These are phyloP conservation scores for Rhynchosporium agropyri DNA, from an alignment of 2,329 filamentous ascomycete species.

Conservation along the genomic window DNA sequence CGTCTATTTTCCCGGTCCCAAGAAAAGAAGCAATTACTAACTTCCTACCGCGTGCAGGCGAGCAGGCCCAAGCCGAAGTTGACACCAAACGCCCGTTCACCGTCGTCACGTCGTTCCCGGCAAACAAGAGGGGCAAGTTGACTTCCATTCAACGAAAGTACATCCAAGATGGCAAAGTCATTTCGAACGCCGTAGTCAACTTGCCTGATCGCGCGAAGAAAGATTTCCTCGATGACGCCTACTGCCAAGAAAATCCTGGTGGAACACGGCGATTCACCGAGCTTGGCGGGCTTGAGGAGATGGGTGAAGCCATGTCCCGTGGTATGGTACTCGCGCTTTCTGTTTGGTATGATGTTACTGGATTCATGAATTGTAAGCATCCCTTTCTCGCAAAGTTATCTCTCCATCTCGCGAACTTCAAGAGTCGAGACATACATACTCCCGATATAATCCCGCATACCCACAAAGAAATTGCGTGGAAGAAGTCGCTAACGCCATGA, in stretches of 20 bases:
- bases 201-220: slow-evolving; percentile 45
- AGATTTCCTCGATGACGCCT: slow-evolving; percentile 53
- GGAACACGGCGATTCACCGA: slow-evolving; percentile 51
- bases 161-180: slow-evolving; percentile 56
- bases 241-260: slow-evolving; percentile 59
- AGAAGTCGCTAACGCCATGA: no score
- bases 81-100: slow-evolving; percentile 57
- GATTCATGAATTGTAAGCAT: slow-evolving; percentile 52
- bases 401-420: no score
- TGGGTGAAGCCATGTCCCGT: slow-evolving; percentile 57
- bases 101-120: slow-evolving; percentile 59
- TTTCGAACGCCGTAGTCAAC: slow-evolving; percentile 51
- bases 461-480: no score
- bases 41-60: slow-evolving; percentile 32
- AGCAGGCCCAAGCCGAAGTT: slow-evolving; percentile 49
- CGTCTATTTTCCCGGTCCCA: no score
- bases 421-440: no score
- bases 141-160: slow-evolving; percentile 58
- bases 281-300: slow-evolving; percentile 56
- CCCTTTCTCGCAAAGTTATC: no score
- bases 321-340: slow-evolving; percentile 56
- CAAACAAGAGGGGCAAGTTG: slow-evolving; percentile 50
- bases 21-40: no score
- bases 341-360: slow-evolving; percentile 57
- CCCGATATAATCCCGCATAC: no score